A percentile compares a stretch with the other conserved stretches of the same genome.
phyloP scores from a whole-genome alignment of 371 early-diverging fungal genomes.

The Smittium culicis region DNA sequence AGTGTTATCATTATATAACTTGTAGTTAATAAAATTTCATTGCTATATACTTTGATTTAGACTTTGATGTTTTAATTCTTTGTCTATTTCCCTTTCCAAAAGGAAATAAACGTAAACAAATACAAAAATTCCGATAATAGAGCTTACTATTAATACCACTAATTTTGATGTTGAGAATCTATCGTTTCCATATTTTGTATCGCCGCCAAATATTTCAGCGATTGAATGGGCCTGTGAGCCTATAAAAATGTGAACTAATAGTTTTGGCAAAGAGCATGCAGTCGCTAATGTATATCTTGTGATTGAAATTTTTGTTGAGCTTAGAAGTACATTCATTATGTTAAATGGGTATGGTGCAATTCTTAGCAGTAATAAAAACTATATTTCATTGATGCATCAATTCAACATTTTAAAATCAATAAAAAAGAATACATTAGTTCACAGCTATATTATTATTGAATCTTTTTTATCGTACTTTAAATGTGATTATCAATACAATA shows the following conservation, averaged over 20 bases:
- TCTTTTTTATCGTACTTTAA: too few relatives aligned
- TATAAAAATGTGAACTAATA: slow-evolving; percentile 54
- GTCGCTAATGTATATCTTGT: slow-evolving; percentile 43
- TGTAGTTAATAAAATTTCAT: too few relatives aligned
- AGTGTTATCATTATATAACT: too few relatives aligned
- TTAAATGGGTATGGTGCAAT: slow-evolving; percentile 66
- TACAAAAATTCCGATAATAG: background rate
- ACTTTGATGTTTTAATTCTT: too few relatives aligned
- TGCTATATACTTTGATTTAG: too few relatives aligned
- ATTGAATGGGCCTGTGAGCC: slow-evolving; percentile 37
- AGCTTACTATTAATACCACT: background rate
- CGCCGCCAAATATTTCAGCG: background rate
- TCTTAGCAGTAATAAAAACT: slow-evolving; percentile 48
- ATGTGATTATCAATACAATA: too few relatives aligned
- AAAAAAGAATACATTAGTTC: too few relatives aligned
- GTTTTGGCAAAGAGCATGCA: slow-evolving; percentile 45
- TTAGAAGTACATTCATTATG: slow-evolving; percentile 50
- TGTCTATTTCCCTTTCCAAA: slow-evolving; percentile 3
- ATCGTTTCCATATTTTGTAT: background rate
- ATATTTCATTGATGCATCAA: too few relatives aligned
- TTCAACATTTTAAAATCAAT: too few relatives aligned
- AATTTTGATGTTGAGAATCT: background rate
- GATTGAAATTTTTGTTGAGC: slow-evolving; percentile 45
- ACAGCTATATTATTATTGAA: too few relatives aligned
- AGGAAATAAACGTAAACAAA: slow-evolving; percentile 1